phyloP scores from a whole-genome alignment of 306 rosid species.

The Quercus wislizeni region DNA sequence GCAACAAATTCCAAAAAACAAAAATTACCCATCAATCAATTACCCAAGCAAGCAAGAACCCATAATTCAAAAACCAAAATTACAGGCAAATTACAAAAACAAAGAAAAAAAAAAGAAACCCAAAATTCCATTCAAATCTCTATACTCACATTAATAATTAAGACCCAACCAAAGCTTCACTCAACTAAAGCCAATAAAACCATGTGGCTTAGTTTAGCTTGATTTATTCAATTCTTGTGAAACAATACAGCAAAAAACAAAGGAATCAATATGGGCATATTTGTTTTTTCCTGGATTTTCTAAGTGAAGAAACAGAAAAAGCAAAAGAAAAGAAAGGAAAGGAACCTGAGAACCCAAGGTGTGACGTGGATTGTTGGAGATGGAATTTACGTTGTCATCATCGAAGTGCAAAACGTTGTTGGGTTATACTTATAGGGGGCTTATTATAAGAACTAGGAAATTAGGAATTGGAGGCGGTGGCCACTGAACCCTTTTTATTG shows the following conservation, averaged over 20 bases:
- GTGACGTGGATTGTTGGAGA: not conserved
- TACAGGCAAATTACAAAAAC: not conserved
- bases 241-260: not conserved
- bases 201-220: not conserved
- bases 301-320: not conserved
- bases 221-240: not conserved
- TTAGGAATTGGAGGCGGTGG: too few relatives aligned
- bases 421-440: not conserved
- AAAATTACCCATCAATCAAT: not conserved
- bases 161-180: not conserved
- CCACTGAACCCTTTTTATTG: too few relatives aligned
- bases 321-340: not conserved
- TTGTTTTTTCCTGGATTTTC: not conserved
- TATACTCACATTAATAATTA: too few relatives aligned
- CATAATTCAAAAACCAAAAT: conserved; percentile 8
- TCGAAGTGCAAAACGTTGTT: conserved; percentile 26
- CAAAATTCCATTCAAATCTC: not conserved
- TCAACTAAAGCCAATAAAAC: not conserved
- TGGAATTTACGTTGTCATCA: conserved; percentile 32
- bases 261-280: not conserved
- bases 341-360: conserved; percentile 23
- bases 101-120: not conserved
- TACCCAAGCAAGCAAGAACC: not conserved
- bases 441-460: too few relatives aligned
- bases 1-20: not conserved